phyloP scores from a whole-genome alignment of 2,329 filamentous ascomycete species.

The Aspergillus niger region DNA sequence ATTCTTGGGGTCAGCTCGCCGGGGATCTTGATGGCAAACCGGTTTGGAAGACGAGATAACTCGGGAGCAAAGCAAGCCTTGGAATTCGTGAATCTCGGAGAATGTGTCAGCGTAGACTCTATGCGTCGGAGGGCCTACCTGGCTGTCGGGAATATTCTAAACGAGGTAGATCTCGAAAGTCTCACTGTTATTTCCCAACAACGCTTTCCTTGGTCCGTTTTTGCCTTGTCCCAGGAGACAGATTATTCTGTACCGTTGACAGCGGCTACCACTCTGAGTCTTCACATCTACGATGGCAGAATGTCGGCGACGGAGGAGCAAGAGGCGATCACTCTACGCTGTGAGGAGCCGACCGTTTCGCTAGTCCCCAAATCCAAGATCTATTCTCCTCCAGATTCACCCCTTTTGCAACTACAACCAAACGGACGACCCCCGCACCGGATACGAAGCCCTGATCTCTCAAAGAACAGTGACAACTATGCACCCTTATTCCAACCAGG shows the following conservation, averaged over 20 bases:
- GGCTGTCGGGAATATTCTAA: constrained; percentile 73
- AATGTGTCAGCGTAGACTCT: constrained; percentile 80
- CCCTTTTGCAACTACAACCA: constrained; percentile 34
- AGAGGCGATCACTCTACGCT: constrained; percentile 37
- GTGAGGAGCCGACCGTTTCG: constrained; percentile 32
- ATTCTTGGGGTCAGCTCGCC: constrained; percentile 67
- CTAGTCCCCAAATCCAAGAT: constrained; percentile 32
- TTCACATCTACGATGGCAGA: constrained; percentile 81
- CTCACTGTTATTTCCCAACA: constrained; percentile 69
- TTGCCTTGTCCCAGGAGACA: constrained; percentile 71
- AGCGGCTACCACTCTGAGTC: constrained; percentile 76
- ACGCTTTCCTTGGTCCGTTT: constrained; percentile 79
- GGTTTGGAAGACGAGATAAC: constrained; percentile 60
- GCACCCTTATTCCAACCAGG: constrained; percentile 77
- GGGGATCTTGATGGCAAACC: constrained; percentile 68
- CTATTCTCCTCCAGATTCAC: constrained; percentile 36
- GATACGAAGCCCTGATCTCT: constrained; percentile 39
- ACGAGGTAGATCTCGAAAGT: constrained; percentile 78
- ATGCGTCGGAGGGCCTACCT: constrained; percentile 70
- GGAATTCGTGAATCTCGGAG: constrained; percentile 60
- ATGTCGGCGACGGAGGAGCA: constrained; percentile 37
- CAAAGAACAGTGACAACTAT: constrained; percentile 52
- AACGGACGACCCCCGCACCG: constrained; percentile 40
- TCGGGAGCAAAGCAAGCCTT: constrained; percentile 30
- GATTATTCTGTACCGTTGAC: constrained; percentile 71